Percentiles rank a stretch among this genome's conserved stretches.
These are phyloP conservation scores for Colletotrichum gigasporum DNA, from an alignment of 2,329 filamentous ascomycete species.

Conservation along the genomic window DNA sequence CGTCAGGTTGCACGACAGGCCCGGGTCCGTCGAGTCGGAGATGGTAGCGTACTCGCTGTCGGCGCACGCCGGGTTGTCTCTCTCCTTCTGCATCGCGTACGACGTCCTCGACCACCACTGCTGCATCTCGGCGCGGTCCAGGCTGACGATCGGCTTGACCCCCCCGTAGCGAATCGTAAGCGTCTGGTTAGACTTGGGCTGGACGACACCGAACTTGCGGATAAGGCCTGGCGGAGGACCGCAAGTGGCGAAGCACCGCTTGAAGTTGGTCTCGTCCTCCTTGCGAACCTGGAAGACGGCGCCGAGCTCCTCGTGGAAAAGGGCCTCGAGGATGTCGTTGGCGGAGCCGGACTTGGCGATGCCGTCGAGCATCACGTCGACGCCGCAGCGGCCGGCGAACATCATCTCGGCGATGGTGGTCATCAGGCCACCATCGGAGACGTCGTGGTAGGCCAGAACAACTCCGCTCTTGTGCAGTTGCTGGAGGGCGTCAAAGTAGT, in stretches of 20 bases:
- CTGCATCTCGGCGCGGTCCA: constrained; percentile 79
- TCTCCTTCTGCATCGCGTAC: constrained; percentile 87
- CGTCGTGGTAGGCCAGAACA: constrained; percentile 94
- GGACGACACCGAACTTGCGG: constrained; percentile 83
- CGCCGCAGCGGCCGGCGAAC: constrained; percentile 92
- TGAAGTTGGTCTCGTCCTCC: constrained; percentile 84
- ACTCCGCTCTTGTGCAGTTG: constrained; percentile 67
- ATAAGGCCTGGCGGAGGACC: constrained; percentile 85
- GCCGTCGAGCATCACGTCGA: constrained; percentile 84
- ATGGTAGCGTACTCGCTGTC: constrained; percentile 84
- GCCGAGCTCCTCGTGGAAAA: constrained; percentile 97
- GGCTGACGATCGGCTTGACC: constrained; percentile 70
- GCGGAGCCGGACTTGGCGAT: constrained; percentile 70
- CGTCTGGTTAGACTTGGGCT: constrained; percentile 74
- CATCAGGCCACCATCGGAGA: constrained; percentile 91
- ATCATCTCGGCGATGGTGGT: constrained; percentile 97
- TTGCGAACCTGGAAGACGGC: constrained; percentile 95
- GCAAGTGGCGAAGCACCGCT: constrained; percentile 89
- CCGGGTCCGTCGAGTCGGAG: constrained; percentile 78
- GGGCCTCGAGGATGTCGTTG: constrained; percentile 74
- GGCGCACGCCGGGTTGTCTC: constrained; percentile 89
- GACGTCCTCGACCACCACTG: constrained; percentile 91
- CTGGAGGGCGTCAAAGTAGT: constrained; percentile 88
- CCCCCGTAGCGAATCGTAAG: constrained; percentile 79
- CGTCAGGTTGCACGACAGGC: constrained; percentile 83